Evolutionary conservation across 2,329 filamentous ascomycete species (phyloP), one percentile per base, ranked within the genome.

Genomic region (Incumbomyces delicatus): DNA sequence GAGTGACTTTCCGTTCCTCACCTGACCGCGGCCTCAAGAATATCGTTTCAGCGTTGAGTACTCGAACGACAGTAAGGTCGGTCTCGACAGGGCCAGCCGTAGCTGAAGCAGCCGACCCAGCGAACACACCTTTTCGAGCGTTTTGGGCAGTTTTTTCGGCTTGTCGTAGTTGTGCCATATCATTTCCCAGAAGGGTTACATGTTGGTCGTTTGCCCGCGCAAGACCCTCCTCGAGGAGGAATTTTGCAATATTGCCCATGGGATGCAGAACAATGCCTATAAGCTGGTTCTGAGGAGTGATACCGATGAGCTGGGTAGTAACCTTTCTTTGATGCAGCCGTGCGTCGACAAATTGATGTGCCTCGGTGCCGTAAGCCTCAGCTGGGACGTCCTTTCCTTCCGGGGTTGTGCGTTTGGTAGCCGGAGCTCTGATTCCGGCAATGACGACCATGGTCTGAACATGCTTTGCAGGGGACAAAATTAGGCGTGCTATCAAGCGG

Each of bases 191-290:
- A 69, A 95, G 75, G 33, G 88, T 94, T 1, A 90, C 94, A 70
- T 98, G 92, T 67, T 92, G 89, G 66, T 98, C 92, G 54, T 89
- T 88, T 71, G 90, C 96, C 60, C 87, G 79, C 34, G 90, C 92
- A 47, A 96, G 74, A 58, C 92, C 92, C 44, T 88, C 86, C 58
- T 90, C 81, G 37, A 98, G 79, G 36, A 98, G 67, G 65, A 94
- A 94, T 55, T 86, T 87, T 52, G 89, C 87, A 63, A 98, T 94
- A 66, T 88, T 95, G 53, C 92, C 92, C 50, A 83, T 80, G 22
- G 89, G 89, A 68, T 98, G 92, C 54, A 89, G 75, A 36, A 98
- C 76, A 41, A 81, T 80, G 47, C 85, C 92, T 46, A 98, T 81
- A n/a, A 98, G 76, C 61, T 95, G 86, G 49, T 86, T 86, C 66